These are phyloP conservation scores for Trichoderma guizhouense DNA, from an alignment of 2,329 filamentous ascomycete genomes.

Conservation along the genomic window DNA sequence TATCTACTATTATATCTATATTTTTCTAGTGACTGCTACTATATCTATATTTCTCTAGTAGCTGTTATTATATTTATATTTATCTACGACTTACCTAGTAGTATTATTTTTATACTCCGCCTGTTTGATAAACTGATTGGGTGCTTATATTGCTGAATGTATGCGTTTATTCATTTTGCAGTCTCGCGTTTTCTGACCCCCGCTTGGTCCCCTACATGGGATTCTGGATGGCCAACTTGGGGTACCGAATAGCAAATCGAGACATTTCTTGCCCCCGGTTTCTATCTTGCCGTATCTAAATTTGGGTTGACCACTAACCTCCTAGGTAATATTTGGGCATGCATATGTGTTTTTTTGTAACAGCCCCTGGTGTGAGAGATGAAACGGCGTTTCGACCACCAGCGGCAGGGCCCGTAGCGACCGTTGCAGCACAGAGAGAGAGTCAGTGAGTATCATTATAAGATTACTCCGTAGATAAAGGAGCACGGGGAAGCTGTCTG, in stretches of 20 bases:
- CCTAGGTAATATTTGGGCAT: background rate
- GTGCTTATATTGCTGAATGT: too few relatives aligned
- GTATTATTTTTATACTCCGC: too few relatives aligned
- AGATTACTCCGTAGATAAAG: background rate
- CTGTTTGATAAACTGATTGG: too few relatives aligned
- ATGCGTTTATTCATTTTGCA: too few relatives aligned
- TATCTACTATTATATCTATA: background rate
- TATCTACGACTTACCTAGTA: too few relatives aligned
- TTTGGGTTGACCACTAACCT: background rate
- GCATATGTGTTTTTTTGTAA: background rate
- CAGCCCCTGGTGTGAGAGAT: background rate
- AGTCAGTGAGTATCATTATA: background rate
- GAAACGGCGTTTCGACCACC: conserved; percentile 9
- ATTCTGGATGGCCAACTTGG: background rate
- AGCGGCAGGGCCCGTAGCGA: background rate
- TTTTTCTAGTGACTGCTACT: too few relatives aligned
- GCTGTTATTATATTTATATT: too few relatives aligned
- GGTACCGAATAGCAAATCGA: background rate
- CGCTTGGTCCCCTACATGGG: background rate
- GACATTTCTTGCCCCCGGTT: background rate
- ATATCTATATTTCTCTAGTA: too few relatives aligned
- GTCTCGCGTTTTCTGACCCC: too few relatives aligned
- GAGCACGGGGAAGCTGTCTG: background rate
- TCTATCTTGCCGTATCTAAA: background rate
- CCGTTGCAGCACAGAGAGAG: background rate